Conservation (phyloP, 768 basidiomycete species). For the Trametes coccinea region DNA sequence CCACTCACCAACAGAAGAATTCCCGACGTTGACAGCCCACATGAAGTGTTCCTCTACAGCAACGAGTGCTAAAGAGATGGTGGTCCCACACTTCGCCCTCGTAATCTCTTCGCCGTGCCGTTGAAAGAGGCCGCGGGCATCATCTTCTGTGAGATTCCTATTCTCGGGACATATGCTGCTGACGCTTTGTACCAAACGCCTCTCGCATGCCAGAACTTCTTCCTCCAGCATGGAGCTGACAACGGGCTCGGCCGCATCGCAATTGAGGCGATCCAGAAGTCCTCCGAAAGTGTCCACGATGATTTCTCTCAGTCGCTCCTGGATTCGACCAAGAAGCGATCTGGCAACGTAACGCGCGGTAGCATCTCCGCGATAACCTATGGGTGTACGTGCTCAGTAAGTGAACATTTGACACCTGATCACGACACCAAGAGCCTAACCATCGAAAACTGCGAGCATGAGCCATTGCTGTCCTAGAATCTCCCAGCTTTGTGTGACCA, state of each 20-base stretch:
- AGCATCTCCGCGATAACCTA: neutral
- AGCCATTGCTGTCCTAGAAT: constrained; percentile 6
- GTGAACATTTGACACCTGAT: no score
- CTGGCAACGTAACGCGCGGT: neutral
- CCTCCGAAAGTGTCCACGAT: neutral
- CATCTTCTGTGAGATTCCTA: neutral
- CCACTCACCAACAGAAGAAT: constrained; percentile 1
- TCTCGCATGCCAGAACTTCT: constrained; percentile 1
- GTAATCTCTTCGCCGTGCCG: neutral
- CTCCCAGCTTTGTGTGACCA: neutral
- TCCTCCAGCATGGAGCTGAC: neutral
- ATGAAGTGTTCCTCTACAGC: constrained; percentile 1
- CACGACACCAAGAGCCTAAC: neutral
- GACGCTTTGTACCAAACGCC: neutral
- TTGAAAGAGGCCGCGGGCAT: neutral
- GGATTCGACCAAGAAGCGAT: neutral
- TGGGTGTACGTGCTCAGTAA: no score
- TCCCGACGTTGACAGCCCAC: constrained; percentile 1
- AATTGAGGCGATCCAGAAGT: neutral
- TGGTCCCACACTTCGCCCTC: neutral
- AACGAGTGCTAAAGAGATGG: constrained; percentile 3
- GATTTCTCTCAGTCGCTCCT: neutral
- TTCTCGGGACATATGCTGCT: neutral
- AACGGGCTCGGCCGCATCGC: neutral
- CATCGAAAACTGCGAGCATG: constrained; percentile 2